phyloP scores from a whole-genome alignment of 2,329 filamentous ascomycete species.

The Emergomyces africanus region DNA sequence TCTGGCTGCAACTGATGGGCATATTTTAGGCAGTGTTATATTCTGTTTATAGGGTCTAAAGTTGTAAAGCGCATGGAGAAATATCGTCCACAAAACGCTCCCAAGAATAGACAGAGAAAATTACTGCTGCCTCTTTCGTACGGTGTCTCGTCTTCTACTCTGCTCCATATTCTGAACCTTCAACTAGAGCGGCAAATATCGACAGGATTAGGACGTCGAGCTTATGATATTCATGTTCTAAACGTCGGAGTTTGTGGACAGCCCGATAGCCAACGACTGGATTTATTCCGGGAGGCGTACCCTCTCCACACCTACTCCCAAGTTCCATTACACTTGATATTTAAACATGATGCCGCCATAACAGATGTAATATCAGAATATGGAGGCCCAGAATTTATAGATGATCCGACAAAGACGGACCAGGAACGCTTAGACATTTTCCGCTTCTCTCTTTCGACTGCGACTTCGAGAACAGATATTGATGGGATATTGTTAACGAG shows the following conservation, averaged over 20 bases:
- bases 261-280: constrained; percentile 22
- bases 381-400: constrained; percentile 15
- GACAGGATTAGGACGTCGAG: constrained; percentile 47
- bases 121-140: constrained; percentile 73
- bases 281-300: constrained; percentile 45
- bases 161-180: constrained; percentile 62
- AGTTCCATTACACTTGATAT: constrained; percentile 51
- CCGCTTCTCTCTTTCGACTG: constrained; percentile 52
- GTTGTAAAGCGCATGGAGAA: constrained; percentile 63
- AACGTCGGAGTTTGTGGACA: constrained; percentile 22
- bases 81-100: constrained; percentile 36
- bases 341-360: constrained; percentile 31
- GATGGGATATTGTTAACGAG: constrained; percentile 57
- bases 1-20: constrained; percentile 6
- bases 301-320: constrained; percentile 52
- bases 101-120: constrained; percentile 33
- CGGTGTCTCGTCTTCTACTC: constrained; percentile 63
- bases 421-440: constrained; percentile 41
- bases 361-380: constrained; percentile 22
- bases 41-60: constrained; percentile 65
- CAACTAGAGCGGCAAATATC: constrained; percentile 54
- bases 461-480: constrained; percentile 65
- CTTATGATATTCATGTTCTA: constrained; percentile 48
- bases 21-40: constrained; percentile 55
- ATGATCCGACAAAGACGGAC: constrained; percentile 20